Evolutionary conservation across 306 rosid genomes (phyloP).

Genomic region (Phaseolus lunatus): DNA sequence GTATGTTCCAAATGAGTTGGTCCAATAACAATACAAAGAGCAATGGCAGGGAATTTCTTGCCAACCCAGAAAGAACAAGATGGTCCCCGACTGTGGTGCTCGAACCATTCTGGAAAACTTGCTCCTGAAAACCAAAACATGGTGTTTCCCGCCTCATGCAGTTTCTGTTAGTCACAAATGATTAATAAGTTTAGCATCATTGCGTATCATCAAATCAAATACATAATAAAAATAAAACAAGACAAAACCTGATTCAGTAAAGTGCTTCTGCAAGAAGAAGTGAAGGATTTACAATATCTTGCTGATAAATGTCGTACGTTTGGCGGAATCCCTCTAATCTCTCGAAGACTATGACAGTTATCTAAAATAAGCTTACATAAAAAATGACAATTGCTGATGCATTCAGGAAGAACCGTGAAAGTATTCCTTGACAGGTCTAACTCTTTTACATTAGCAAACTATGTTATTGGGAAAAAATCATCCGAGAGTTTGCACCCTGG

Average conservation of each 20-base stretch:
- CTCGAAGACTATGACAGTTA: not conserved
- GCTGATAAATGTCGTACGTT: not conserved
- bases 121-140: not conserved
- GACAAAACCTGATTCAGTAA: conserved; percentile 11
- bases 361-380: not conserved
- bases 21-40: conserved; percentile 12
- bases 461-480: not conserved
- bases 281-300: not conserved
- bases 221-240: not conserved
- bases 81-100: not conserved
- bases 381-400: not conserved
- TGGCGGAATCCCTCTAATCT: conserved; percentile 33
- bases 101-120: conserved; percentile 3
- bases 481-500: not conserved
- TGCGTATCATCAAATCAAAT: not conserved
- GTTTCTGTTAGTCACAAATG: not conserved
- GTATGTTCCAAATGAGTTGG: not conserved
- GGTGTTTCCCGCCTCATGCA: conserved; percentile 18
- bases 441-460: not conserved
- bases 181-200: not conserved
- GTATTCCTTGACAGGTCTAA: too few species aligned
- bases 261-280: not conserved
- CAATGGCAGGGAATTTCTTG: not conserved
- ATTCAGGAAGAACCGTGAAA: too few species aligned
- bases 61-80: conserved; percentile 28